Base-by-base conservation (phyloP, 805 yeast species). In the Cyberlindnera euphorbiae region DNA sequence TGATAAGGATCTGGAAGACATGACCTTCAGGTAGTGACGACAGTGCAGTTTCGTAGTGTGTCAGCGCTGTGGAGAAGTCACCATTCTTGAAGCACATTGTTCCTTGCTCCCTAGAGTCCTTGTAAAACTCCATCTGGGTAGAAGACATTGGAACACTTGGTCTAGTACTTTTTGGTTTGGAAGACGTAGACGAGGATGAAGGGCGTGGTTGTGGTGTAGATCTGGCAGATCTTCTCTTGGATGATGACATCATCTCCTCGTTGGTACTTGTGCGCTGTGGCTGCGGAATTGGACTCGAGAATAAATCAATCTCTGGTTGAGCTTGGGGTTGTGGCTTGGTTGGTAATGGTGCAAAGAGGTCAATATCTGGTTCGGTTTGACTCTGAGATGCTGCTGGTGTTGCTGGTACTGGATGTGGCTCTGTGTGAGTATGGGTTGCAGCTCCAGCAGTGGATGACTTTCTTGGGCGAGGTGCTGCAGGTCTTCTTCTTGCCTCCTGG, bases 61-160 rank as follows among this genome's bases (percentile, higher is more conserved):
- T 69, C 11, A 75, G 63, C 0, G 98, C 89, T 5, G 63, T 53
- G 4, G 77, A 57, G 55, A 82, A 93, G 56, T 93, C 90, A 14
- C 99, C 99, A n/a, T 76, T 71, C 38, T 75, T 74, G 63, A 79
- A 93, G 1, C 77, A 69, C 13, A 68, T 69, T 6, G 75, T 63
- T 6, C 88, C 98, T 17, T 67, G 67, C 7, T 58, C 60, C 41
- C 77, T 75, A 19, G 67, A 63, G 17, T 69, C 71, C 7, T 66
- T 52, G 63, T 63, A 78, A 47, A 62, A 63, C 21, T 49, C 54
- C 38, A 49, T 27, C 23, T 53, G 53, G 4, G 53, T 50, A 5
- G 49, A 32, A 7, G 53, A 43, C 1, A 52, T 38, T 8, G 42
- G 28, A 6, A 40, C 35, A 6, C 19, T 8, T 7, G 47, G 44